phyloP scores from a whole-genome alignment of 2,329 filamentous ascomycete species.

The Pseudovirgaria hyperparasitica region DNA sequence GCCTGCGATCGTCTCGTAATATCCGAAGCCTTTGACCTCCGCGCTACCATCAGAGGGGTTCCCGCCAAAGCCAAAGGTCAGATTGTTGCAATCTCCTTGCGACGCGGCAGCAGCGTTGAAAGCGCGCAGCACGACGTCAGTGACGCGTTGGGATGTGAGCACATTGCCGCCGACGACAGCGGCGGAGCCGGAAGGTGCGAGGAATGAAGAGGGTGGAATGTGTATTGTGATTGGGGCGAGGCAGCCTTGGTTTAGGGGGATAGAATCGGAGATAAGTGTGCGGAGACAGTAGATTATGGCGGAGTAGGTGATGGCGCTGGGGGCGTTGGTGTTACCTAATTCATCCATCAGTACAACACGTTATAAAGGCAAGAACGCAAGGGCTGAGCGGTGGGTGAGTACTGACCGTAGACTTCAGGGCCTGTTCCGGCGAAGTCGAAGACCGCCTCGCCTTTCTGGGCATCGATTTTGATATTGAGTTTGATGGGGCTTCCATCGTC shows the following conservation, averaged over 20 bases:
- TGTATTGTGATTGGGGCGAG: conserved; percentile 61
- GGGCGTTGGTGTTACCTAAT: conserved; percentile 61
- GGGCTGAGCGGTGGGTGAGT: not conserved
- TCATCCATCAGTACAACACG: not conserved
- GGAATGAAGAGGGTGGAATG: conserved; percentile 60
- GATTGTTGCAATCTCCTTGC: conserved; percentile 74
- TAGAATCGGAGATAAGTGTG: conserved; percentile 67
- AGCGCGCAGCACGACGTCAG: conserved; percentile 69
- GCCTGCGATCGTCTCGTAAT: conserved; percentile 77
- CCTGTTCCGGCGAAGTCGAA: conserved; percentile 74
- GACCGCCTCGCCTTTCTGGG: conserved; percentile 58
- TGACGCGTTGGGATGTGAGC: conserved; percentile 63
- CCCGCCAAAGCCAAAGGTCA: conserved; percentile 73
- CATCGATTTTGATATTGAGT: conserved; percentile 63
- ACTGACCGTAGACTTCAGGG: conserved; percentile 57
- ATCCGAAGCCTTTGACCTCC: conserved; percentile 60
- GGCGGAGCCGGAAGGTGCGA: conserved; percentile 62
- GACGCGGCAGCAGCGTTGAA: conserved; percentile 68
- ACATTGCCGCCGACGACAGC: conserved; percentile 79
- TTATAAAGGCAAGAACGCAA: not conserved
- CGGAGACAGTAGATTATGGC: conserved; percentile 80
- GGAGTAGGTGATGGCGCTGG: conserved; percentile 68
- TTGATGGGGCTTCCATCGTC: conserved; percentile 72
- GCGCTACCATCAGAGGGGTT: conserved; percentile 8
- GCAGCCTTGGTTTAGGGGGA: conserved; percentile 79